Evolutionary conservation across 2,329 filamentous ascomycete genomes (phyloP).

Genomic region (Atkinsonella hypoxylon): DNA sequence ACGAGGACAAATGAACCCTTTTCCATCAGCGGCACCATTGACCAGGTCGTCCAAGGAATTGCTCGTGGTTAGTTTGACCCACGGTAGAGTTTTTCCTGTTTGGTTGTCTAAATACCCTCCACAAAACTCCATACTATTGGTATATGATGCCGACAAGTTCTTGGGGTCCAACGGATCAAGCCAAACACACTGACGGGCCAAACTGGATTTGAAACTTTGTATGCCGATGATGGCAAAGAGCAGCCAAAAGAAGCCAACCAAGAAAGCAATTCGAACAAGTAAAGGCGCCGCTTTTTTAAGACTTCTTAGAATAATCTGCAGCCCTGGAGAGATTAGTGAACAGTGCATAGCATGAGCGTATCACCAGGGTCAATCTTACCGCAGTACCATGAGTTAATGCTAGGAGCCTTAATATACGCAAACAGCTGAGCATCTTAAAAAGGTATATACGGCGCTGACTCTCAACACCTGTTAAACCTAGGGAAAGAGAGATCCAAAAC

Average conservation of each 20-base stretch:
- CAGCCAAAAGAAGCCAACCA: slow-evolving; percentile 96
- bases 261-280: slow-evolving; percentile 82
- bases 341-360: not conserved
- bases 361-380: slow-evolving; percentile 34
- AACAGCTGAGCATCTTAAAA: slow-evolving; percentile 92
- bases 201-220: slow-evolving; percentile 84
- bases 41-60: slow-evolving; percentile 33
- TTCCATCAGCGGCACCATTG: slow-evolving; percentile 43
- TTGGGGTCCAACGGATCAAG: slow-evolving; percentile 48
- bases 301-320: slow-evolving; percentile 79
- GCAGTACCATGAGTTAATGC: slow-evolving; percentile 88
- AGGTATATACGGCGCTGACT: slow-evolving; percentile 63
- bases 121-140: slow-evolving; percentile 64
- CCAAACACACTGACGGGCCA: slow-evolving; percentile 70
- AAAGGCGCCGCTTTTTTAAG: slow-evolving; percentile 90
- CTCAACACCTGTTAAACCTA: slow-evolving; percentile 61
- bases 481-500: slow-evolving; percentile 80
- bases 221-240: slow-evolving; percentile 94
- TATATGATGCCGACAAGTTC: slow-evolving; percentile 44
- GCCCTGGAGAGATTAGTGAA: slow-evolving; percentile 6
- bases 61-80: slow-evolving; percentile 38
- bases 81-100: slow-evolving; percentile 49
- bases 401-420: slow-evolving; percentile 84
- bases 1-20: slow-evolving; percentile 79
- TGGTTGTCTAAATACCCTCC: slow-evolving; percentile 63